Evolutionary conservation across 2,329 filamentous ascomycete genomes (phyloP), one percentile per base, ranked within the genome.

Genomic region (Knoxdaviesia capensis): DNA sequence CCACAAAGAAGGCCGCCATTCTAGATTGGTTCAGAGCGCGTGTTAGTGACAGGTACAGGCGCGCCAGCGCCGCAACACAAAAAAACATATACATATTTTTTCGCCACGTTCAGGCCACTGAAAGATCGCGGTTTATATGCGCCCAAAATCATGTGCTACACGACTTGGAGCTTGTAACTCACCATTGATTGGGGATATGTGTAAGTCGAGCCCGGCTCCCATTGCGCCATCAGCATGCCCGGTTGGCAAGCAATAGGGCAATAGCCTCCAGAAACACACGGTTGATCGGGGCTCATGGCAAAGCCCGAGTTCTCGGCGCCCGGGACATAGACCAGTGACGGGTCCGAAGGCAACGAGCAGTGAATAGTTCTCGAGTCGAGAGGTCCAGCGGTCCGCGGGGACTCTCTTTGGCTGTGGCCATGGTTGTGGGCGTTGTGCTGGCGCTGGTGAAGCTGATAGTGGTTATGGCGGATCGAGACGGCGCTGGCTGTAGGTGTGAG

Each of bases 231-330:
- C 31, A 87, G 72, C 62, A 83, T 71, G 45, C 81, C 81, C 0
- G 80, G 57, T 45, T 77, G 78, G 56, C 82, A 87, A 42, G 82
- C 81, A 55, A 81, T 77, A 2, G 82, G 82, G 53, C 82, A 87
- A 58, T 79, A 86, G 48, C 56, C 70, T 45, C 74, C 79, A 5
- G 74, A 68, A 45, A 62, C 64, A 56, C 82, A 87, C 42, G 69
- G 56, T 54, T 80, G 71, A 56, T 87, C 76, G 4, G 81, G 80
- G 51, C 77, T 80, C 72, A 87, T 76, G 36, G 81, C 82, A 76
- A 81, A 88, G 46, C 82, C 82, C 40, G 65, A 77, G 59, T 88
- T 88, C 54, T 61, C 54, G 37, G 56, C 55, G 41, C 62, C 62
- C 5, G 79, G 79, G 41, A 88, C 67, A 9, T 71, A 56, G 38